These are phyloP conservation scores for Hypomyces rosellus DNA, from an alignment of 2,329 filamentous ascomycete species.

Conservation along the genomic window DNA sequence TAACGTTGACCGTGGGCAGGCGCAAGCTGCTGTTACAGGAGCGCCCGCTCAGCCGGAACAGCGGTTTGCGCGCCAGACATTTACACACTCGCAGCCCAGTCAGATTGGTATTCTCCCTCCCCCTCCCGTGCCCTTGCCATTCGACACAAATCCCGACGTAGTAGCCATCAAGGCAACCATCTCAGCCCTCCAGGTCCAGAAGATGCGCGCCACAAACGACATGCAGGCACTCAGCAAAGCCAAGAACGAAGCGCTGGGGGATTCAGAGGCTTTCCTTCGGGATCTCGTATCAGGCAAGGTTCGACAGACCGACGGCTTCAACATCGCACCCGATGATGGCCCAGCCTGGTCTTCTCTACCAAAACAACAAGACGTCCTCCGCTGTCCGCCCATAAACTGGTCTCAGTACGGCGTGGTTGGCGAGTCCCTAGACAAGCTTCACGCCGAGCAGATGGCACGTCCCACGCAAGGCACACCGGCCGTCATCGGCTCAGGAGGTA, in stretches of 20 bases:
- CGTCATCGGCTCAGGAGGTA: conserved; percentile 35
- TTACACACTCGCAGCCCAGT: conserved; percentile 41
- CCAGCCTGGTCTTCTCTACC: conserved; percentile 60
- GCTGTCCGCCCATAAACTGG: conserved; percentile 91
- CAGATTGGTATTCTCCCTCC: conserved; percentile 40
- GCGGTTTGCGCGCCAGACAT: conserved; percentile 27
- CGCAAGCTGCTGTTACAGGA: background rate
- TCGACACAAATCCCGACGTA: conserved; percentile 70
- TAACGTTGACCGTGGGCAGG: background rate
- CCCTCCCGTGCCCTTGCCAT: conserved; percentile 47
- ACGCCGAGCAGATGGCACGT: conserved; percentile 66
- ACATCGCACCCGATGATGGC: conserved; percentile 12
- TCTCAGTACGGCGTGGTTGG: conserved; percentile 88
- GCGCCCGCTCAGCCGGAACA: background rate
- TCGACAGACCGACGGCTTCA: conserved; percentile 10
- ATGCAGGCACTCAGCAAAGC: conserved; percentile 62
- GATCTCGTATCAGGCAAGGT: conserved; percentile 62
- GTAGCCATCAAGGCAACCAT: conserved; percentile 82
- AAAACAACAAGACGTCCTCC: conserved; percentile 71
- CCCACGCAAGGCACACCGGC: conserved; percentile 54
- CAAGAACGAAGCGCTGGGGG: conserved; percentile 62
- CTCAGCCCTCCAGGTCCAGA: conserved; percentile 80
- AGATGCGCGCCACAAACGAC: conserved; percentile 68
- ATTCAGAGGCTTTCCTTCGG: conserved; percentile 65
- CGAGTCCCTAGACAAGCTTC: conserved; percentile 69